These are phyloP conservation scores for Bullera alba DNA, from an alignment of 768 basidiomycete species.

Conservation along the genomic window DNA sequence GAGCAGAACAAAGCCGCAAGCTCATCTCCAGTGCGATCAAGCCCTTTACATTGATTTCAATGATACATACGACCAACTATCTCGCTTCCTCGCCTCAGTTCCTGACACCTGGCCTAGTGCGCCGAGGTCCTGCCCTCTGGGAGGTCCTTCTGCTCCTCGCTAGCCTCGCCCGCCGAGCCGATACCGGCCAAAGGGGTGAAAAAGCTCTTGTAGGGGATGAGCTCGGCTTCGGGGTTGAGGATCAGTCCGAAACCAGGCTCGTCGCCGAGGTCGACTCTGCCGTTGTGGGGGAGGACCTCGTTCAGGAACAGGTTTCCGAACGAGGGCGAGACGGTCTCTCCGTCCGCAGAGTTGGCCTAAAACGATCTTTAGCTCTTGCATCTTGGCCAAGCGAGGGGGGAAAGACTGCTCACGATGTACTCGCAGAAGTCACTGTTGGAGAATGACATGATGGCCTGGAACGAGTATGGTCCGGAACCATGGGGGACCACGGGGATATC, in stretches of 20 bases:
- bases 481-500: conserved; percentile 53
- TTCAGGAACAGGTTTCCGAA: conserved; percentile 51
- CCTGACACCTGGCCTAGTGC: too few relatives aligned
- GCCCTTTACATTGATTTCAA: too few relatives aligned
- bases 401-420: conserved; percentile 27
- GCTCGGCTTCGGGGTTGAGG: conserved; percentile 47
- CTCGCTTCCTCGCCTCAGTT: too few relatives aligned
- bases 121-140: too few relatives aligned
- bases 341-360: conserved; percentile 49
- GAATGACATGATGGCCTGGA: conserved; percentile 51
- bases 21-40: too few relatives aligned
- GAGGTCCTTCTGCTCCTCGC: background rate
- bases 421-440: conserved; percentile 47
- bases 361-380: conserved; percentile 7
- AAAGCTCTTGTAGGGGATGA: conserved; percentile 41
- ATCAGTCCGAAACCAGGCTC: conserved; percentile 49
- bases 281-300: conserved; percentile 48
- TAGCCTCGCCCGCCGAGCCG: conserved; percentile 21
- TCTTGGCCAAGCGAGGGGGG: background rate
- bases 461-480: conserved; percentile 52
- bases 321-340: conserved; percentile 47
- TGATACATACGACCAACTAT: too few relatives aligned
- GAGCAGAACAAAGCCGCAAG: too few relatives aligned
- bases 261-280: conserved; percentile 46
- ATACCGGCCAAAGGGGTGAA: conserved; percentile 25